A percentile compares a stretch with the other conserved stretches of the same genome.
Evolutionary conservation across 345 rosid genomes (phyloP).

Genomic region (Dipteronia sinensis): DNA sequence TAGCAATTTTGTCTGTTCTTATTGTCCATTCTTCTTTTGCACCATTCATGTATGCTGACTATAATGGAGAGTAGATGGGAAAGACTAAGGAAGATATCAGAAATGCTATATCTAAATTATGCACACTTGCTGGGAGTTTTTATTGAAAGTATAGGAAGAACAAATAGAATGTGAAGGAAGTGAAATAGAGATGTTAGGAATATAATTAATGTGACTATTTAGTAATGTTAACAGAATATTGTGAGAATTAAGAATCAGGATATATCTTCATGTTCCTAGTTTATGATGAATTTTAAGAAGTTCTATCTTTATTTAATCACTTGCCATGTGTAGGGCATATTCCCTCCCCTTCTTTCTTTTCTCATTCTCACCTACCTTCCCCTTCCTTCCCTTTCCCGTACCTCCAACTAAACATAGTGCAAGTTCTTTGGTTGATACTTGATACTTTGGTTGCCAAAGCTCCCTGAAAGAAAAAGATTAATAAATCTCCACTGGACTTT

Average conservation of each 20-base stretch:
- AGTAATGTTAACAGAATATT: background rate
- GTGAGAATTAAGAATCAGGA: slow-evolving; percentile 3
- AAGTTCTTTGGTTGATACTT: too few species aligned
- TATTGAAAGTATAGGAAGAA: background rate
- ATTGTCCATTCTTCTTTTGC: slow-evolving; percentile 1
- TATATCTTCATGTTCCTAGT: background rate
- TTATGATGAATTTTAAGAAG: background rate
- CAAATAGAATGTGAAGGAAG: background rate
- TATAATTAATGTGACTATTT: background rate
- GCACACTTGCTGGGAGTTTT: background rate
- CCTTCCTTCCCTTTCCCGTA: too few species aligned
- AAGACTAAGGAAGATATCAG: background rate
- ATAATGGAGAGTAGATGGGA: background rate
- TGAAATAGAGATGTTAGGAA: slow-evolving; percentile 1
- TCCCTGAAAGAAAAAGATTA: too few species aligned
- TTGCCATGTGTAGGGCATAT: background rate
- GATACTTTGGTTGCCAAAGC: too few species aligned
- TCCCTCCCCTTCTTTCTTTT: too few species aligned
- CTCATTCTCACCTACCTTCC: too few species aligned
- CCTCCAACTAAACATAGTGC: too few species aligned
- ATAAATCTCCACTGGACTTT: too few species aligned
- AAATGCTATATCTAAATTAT: slow-evolving; percentile 7
- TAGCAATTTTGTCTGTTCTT: slow-evolving; percentile 19
- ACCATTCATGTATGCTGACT: background rate
- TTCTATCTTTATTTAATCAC: background rate